Evolutionary conservation across 768 basidiomycete genomes (phyloP).

Genomic region (Boletus rufocinnamomeus): DNA sequence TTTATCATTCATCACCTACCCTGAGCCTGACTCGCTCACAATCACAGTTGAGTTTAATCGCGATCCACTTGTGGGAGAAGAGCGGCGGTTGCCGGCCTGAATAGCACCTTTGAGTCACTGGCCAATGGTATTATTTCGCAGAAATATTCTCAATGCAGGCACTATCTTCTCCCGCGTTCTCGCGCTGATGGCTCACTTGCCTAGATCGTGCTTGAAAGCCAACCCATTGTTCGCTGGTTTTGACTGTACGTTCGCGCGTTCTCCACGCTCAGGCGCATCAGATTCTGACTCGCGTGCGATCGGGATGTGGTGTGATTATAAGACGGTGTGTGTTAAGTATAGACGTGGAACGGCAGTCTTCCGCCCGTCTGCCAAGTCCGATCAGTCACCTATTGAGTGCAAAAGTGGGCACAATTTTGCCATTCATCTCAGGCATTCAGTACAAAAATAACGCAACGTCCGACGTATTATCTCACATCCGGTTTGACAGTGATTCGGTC

Average conservation of each 20-base stretch:
- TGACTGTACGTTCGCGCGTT: conserved; percentile 6
- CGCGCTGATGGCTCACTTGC: conserved; percentile 18
- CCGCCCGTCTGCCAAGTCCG: conserved; percentile 2
- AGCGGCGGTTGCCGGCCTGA: conserved; percentile 12
- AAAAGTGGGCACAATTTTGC: not conserved
- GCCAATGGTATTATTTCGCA: not conserved
- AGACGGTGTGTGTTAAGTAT: conserved; percentile 10
- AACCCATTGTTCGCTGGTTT: conserved; percentile 26
- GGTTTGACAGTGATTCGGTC: not conserved
- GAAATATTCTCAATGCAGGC: not conserved
- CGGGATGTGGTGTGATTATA: conserved; percentile 19
- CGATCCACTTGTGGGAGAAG: conserved; percentile 5
- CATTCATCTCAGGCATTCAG: not conserved
- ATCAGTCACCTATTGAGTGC: not conserved
- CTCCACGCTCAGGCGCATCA: conserved; percentile 7
- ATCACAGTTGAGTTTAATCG: conserved; percentile 16
- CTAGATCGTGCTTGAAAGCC: conserved; percentile 3
- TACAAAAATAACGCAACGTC: not conserved
- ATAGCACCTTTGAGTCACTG: conserved; percentile 4
- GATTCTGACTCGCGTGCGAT: not conserved
- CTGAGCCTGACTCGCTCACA: conserved; percentile 11
- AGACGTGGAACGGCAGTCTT: not conserved
- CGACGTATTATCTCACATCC: conserved; percentile 1
- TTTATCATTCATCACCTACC: conserved; percentile 2
- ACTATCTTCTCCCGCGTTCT: conserved; percentile 1